Base-by-base conservation (phyloP, 306 rosid genomes). In the Medicago ruthenica region DNA sequence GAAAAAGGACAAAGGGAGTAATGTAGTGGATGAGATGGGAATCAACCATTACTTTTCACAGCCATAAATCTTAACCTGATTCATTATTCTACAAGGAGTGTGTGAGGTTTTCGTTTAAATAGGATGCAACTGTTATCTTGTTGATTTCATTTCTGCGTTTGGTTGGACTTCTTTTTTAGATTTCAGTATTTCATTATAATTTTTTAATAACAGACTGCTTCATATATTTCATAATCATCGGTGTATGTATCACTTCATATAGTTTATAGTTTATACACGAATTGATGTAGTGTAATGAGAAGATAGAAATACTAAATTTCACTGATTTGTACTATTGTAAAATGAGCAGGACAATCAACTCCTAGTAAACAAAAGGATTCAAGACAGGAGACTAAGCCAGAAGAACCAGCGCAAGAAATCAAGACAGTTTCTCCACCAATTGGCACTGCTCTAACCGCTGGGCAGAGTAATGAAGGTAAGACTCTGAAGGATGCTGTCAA, bases 401-500 rank as follows among this genome's bases (percentile, higher is more conserved):
- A 81, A 81, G 88, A 91, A 79, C 77, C 67, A 60, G 50, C 74
- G 45, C 82, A 73, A 55, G 86, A 83, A 80, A 63, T 48, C 47
- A 78, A 58, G 51, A 31, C 45, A 76, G 78, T 54, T 66, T 68
- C 85, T 68, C 70, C 86, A 22, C 47, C 83, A 27, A 39, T 71
- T 47, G 83, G 78, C 74, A 58, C 61, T 6, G 55, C 71, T 54
- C 80, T 66, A 70, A 71, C 77, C 67, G 48, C 73, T 36, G 77
- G 41, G 50, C 82, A 40, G 79, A 79, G 50, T 17, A 83, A 73
- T 58, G 89, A 82, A 80, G 91, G 74, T 68, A 90, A 84, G 77
- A 89, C 93, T 55, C 76, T 93, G 69, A 84, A 82, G 79, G 98
- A 91, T 81, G 98, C 97, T 3, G 98, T 93, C 79, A 93, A 91